These are phyloP conservation scores for Fraxinus platypoda DNA, from an alignment of 305 asterid species.

Conservation along the genomic window DNA sequence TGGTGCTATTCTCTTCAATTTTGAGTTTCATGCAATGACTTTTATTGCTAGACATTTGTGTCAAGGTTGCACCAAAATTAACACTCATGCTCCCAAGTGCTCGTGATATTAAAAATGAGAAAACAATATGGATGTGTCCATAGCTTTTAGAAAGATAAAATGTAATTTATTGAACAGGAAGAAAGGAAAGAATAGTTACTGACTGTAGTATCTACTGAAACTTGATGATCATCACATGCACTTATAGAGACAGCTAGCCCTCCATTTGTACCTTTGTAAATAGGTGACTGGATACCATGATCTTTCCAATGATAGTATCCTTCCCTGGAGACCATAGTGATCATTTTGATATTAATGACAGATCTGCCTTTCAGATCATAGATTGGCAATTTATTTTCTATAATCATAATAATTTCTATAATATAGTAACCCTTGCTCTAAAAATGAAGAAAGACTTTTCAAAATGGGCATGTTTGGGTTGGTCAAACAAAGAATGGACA, in stretches of 20 bases:
- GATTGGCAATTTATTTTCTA: neutral
- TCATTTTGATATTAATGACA: neutral
- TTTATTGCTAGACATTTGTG: neutral
- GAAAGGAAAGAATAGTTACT: conserved; percentile 20
- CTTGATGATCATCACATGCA: conserved; percentile 58
- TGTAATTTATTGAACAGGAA: neutral
- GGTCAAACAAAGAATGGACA: neutral
- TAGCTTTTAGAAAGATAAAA: conserved; percentile 2
- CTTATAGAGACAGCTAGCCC: conserved; percentile 50
- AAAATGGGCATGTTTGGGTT: neutral
- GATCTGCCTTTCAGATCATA: neutral
- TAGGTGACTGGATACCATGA: conserved; percentile 34
- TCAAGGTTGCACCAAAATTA: neutral
- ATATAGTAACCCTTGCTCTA: neutral
- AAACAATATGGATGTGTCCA: neutral
- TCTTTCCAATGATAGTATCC: conserved; percentile 52
- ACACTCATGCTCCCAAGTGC: neutral
- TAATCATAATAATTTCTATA: neutral
- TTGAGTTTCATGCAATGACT: neutral
- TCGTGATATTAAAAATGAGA: neutral
- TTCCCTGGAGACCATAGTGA: conserved; percentile 28
- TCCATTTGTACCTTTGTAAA: conserved; percentile 47
- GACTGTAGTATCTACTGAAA: conserved; percentile 54
- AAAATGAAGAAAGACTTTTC: neutral
- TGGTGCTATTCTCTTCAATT: neutral